Evolutionary conservation across 768 basidiomycete genomes (phyloP), one percentile per base, ranked within the genome.

Genomic region (Brasilioporus rufonigricans): DNA sequence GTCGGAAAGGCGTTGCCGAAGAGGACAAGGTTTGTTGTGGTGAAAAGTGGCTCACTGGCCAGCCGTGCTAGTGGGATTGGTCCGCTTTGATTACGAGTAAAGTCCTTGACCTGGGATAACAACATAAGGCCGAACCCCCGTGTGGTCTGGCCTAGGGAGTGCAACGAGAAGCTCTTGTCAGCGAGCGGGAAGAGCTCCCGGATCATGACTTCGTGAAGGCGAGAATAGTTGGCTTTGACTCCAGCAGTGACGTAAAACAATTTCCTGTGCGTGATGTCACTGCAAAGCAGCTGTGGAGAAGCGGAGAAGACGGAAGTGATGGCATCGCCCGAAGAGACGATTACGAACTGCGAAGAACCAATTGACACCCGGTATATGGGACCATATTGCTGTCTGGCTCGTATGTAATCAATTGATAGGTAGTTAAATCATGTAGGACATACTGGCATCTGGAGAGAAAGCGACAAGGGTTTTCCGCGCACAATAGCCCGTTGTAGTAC

Each of bases 401-500:
- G 24, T 31, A 10, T n/a, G 35, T 23, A 8, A 50, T 65, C 50
- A 62, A 31, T 8, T 6, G 18, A 18, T 7, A 21, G 12, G 40
- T 10, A 12, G 0, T 16, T 1, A 1, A 29, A 27, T 18, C 18
- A 16, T 13, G 19, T 19, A 11, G 14, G 3, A 67, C 65, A 1
- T 53, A 67, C 65, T 53, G 66, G 61, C 65, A 67, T 48, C 27
- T 26, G 6, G 46, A 48, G 13, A 66, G 53, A 44, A 65, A 65
- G 0, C 12, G 46, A 4, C 51, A 19, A 12, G 63, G 65, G 23
- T 52, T 61, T 16, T 63, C 36, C 0, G 29, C 55, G 36, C 57
- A 59, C 3, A 50, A 23, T 13, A 65, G 6, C 6, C 52, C 61
- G 12, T 56, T 65, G 46, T 55, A 58, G 8, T 65, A 51, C 13